Evolutionary conservation across 768 basidiomycete genomes (phyloP), one percentile per base, ranked within the genome.

Genomic region (Trametes punicea): DNA sequence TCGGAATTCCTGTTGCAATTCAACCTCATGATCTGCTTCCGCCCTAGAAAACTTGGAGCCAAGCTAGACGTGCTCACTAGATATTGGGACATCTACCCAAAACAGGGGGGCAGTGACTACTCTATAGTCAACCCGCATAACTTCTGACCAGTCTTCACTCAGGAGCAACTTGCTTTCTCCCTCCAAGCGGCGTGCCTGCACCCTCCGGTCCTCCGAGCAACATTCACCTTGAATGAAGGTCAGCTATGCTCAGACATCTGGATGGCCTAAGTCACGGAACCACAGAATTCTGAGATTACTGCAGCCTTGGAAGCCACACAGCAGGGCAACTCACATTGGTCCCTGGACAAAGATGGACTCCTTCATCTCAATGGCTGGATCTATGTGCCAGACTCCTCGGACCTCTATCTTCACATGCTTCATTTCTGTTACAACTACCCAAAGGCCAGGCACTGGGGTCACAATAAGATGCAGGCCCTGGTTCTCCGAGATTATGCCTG

Each of bases 341-440:
- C 57, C 20, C 53, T 55, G 6, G 26, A 40, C 41, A 5, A 26
- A 15, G n/a, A 62, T n/a, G 55, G 58, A 1, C 47, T 60, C 10
- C 44, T 68, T 13, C 55, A 34, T 3, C 55, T 27, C 42, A 33
- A 65, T 16, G 51, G 53, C 16, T 46, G 45, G 15, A 52, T 65
- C 27, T 66, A 64, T 44, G 59, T 71, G 15, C 67, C 67, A 20
- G 23, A 30, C 7, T 47, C 21, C 36, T 27, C 9, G 1, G 49
- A 71, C 55, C 65, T 70, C 34, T 51, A 51, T 2, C 55, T 70
- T 8, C 59, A 55, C 1, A 41, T 68, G 16, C 61, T 74, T 6
- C 55, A 59, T 9, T 6, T 46, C 6, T 40, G 55, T 2, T 72
- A 74, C 57, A 67, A 73, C 44, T 51, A 63, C 25, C 59, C 57